Evolutionary conservation across 208 protist genomes (phyloP), one percentile per base, ranked within the genome.

Genomic region (Trichomonas gallinae): DNA sequence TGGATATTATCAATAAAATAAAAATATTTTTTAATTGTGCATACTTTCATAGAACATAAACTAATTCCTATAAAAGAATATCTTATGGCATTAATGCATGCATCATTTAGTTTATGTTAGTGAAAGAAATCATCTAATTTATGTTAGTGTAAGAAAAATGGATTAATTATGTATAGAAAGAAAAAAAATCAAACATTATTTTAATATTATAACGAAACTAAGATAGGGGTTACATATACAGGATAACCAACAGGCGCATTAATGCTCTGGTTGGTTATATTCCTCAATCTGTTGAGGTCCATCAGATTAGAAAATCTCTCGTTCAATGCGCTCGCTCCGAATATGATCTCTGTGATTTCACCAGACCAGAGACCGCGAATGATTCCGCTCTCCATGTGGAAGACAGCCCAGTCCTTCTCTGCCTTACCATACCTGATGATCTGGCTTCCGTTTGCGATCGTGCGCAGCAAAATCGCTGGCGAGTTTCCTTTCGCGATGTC

Each of bases 231-330:
- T 21, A 93, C 87, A 51, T 51, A 93, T 3, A 44, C 87, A 42
- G 87, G 87, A 44, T 93, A 93, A 38, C 87, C 87, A 93, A 93
- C 87, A 51, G 87, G 87, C 31, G 17, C 17, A 51, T 93, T 93
- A 38, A 42, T 48, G 26, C 87, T 93, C 44, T 93, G 87, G 31
- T 93, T 93, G 15, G 87, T 93, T 0, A 93, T 51, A 51, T 93
- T 93, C 26, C 87, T 93, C 15, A 93, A 51, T 31, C n/a, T 44
- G 3, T 93, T 42, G 0, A 93, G 3, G 38, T 93, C 45, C 42
- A 42, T 49, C 4, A 34, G 40, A 17, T 49, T 93, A 31, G n/a
- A 42, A 38, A n/a, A 34, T 58, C 87, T 48, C 36, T 93, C 87
- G 36, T 13, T 58, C 3, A 23, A 38, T 51, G 87, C 11, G 1